Evolutionary conservation across 257 asterid genomes (phyloP).

Genomic region (Ehretia macrophylla): DNA sequence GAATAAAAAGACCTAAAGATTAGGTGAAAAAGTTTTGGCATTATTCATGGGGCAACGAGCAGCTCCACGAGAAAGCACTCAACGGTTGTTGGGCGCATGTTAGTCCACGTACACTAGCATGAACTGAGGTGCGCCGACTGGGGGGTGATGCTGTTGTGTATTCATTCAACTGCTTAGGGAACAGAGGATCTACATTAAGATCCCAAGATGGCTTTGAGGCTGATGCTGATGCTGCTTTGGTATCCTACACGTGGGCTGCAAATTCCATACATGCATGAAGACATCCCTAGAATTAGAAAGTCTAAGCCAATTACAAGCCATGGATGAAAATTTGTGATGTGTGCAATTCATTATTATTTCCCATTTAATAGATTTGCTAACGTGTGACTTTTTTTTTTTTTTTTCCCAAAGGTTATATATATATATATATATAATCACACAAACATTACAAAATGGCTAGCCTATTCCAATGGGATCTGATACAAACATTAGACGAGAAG

Average conservation of each 20-base stretch:
- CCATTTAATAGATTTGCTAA: too few species aligned
- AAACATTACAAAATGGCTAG: too few species aligned
- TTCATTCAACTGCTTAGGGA: not conserved
- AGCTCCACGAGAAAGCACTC: constrained; percentile 1
- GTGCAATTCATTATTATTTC: too few species aligned
- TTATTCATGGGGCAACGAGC: constrained; percentile 5
- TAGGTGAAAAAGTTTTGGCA: constrained; percentile 1
- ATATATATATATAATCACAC: too few species aligned
- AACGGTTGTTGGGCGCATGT: constrained; percentile 5
- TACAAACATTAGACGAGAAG: too few species aligned
- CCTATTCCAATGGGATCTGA: too few species aligned
- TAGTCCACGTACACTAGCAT: not conserved
- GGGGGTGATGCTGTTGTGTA: too few species aligned
- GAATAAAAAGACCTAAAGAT: too few species aligned
- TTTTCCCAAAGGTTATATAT: too few species aligned
- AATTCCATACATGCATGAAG: not conserved
- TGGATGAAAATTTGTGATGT: not conserved
- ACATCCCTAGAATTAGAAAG: not conserved
- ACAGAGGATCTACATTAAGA: not conserved
- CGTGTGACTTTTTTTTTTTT: too few species aligned
- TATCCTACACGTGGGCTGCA: not conserved
- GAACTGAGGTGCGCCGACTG: not conserved
- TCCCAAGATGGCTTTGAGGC: too few species aligned
- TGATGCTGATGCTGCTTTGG: too few species aligned
- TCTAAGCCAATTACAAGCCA: not conserved